A percentile compares a stretch with the other conserved stretches of the same genome.
These are phyloP conservation scores for Pyrenophora tritici-repentis DNA, from an alignment of 2,329 filamentous ascomycete species.

Conservation along the genomic window DNA sequence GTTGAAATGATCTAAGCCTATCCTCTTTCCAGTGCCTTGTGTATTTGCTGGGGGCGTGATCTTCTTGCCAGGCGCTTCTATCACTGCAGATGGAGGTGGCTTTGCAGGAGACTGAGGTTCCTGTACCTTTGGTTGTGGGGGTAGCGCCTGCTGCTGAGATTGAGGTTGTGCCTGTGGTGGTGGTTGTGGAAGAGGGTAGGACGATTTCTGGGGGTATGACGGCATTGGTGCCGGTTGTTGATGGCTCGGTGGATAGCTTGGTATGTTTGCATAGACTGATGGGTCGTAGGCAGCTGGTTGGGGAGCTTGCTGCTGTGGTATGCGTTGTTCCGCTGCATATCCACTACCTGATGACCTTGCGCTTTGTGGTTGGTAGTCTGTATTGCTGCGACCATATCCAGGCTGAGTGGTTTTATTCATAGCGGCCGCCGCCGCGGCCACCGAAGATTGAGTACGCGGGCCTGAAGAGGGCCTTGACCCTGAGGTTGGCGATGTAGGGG, in stretches of 20 bases:
- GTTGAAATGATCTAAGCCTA: conserved; percentile 98
- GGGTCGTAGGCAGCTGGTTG: conserved; percentile 73
- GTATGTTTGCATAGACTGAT: conserved; percentile 68
- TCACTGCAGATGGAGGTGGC: conserved; percentile 39
- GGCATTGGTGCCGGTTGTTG: conserved; percentile 39
- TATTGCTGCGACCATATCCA: conserved; percentile 52
- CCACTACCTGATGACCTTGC: conserved; percentile 40
- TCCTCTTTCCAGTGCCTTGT: conserved; percentile 77
- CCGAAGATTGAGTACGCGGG: conserved; percentile 56
- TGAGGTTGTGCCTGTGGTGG: conserved; percentile 55
- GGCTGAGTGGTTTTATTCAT: conserved; percentile 49
- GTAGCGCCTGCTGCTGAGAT: conserved; percentile 57
- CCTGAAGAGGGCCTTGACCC: conserved; percentile 52
- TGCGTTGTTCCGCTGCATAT: conserved; percentile 49
- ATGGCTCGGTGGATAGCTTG: conserved; percentile 41
- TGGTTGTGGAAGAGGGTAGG: conserved; percentile 45
- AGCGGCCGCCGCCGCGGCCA: conserved; percentile 55
- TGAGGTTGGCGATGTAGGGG: conserved; percentile 55
- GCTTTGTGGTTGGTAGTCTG: conserved; percentile 47
- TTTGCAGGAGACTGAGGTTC: conserved; percentile 36
- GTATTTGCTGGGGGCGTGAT: conserved; percentile 70
- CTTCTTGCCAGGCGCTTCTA: conserved; percentile 53
- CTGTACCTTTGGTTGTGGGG: conserved; percentile 47
- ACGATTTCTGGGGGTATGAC: conserved; percentile 44
- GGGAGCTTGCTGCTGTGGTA: conserved; percentile 51